phyloP scores from a whole-genome alignment of 345 rosid species.

The Pugionium dolabratum region DNA sequence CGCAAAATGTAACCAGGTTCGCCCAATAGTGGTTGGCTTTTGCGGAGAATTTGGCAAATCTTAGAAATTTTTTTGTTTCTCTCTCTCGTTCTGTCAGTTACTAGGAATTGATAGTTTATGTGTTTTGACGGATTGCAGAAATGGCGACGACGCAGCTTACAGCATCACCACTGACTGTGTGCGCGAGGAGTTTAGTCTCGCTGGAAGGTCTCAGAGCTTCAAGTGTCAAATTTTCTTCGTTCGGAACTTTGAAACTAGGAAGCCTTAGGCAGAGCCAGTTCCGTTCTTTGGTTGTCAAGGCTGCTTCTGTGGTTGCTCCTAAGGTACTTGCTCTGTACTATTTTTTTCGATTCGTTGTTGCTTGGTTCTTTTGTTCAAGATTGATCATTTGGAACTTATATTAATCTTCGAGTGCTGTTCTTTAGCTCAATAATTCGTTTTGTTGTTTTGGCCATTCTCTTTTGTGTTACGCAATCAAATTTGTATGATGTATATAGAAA shows the following conservation, averaged over 20 bases:
- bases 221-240: constrained; percentile 52
- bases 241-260: constrained; percentile 44
- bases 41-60: constrained; percentile 2
- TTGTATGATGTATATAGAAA: background rate
- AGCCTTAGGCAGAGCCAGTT: constrained; percentile 40
- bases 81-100: background rate
- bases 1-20: constrained; percentile 10
- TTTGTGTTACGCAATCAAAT: background rate
- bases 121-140: constrained; percentile 28
- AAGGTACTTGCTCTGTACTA: constrained; percentile 50
- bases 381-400: constrained; percentile 1
- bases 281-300: constrained; percentile 64
- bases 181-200: constrained; percentile 54
- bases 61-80: background rate
- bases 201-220: constrained; percentile 69
- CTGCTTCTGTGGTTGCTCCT: constrained; percentile 90
- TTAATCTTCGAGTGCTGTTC: constrained; percentile 5
- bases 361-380: background rate
- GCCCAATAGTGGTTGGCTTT: constrained; percentile 17
- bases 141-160: constrained; percentile 76
- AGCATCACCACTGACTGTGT: constrained; percentile 54
- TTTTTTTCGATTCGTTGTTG: background rate
- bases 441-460: background rate
- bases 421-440: constrained; percentile 10
- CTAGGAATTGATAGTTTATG: constrained; percentile 1